Evolutionary conservation across 148 eudicot species (phyloP), one percentile per base, ranked within the genome.

Genomic region (Rhododendron vialii): DNA sequence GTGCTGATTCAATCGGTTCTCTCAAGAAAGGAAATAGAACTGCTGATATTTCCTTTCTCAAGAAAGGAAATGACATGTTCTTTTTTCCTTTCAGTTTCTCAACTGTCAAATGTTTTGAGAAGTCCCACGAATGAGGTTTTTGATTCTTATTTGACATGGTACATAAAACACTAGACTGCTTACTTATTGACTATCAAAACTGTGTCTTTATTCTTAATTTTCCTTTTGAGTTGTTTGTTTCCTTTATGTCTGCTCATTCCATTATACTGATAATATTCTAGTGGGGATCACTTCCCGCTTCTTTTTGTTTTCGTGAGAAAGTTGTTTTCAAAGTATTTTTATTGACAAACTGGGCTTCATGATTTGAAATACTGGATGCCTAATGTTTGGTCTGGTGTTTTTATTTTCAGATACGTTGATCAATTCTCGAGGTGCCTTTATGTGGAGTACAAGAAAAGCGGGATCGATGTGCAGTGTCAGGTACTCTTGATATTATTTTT

Each of bases 401-500:
- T 30, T 45, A 11, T 26, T 84, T 82, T 41, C 92, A 95, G 96
- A 50, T 94, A 94, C 83, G 41, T 95, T 55, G 95, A 94, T 81
- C 93, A 94, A 90, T 90, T 95, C 84, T 95, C 98, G 12, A 90
- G 92, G 89, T 90, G 92, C 93, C 88, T 94, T 74, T 87, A 88
- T 86, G 89, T 94, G 86, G 98, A 94, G 89, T 95, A 94, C 89
- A 89, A 92, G 89, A 91, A 88, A 69, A 90, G 86, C 15, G 98
- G 98, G 75, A 95, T 95, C 18, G 95, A 95, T 82, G 91, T 95
- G 80, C 96, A 94, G 88, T 95, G 98, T 59, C 98, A 94, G 95
- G 96, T 95, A 92, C 48, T 73, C 28, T 65, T 18, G 47, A 7
- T 55, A 55, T 18, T 55, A 55, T 17, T 33, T 63, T 74, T 38